Conservation (phyloP, 2,329 filamentous ascomycete genomes). For the Pseudocercospora cruenta region DNA sequence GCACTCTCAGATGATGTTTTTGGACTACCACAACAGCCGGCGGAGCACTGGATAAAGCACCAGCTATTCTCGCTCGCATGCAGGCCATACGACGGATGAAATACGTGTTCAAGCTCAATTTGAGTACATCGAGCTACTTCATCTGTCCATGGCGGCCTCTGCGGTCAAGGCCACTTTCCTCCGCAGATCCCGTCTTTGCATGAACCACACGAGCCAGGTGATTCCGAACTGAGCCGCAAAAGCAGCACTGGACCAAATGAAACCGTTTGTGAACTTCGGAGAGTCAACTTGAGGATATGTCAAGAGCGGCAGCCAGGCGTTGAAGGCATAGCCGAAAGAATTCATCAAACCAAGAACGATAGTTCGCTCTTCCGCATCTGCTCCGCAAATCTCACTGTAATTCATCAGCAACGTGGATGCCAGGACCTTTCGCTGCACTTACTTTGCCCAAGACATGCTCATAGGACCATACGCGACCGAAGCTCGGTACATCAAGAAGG, state of each 20-base stretch:
- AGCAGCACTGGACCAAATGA: conserved; percentile 28
- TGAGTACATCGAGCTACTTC: neutral
- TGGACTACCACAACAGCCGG: too few relatives aligned
- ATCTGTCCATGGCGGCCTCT: neutral
- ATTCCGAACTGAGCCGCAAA: conserved; percentile 31
- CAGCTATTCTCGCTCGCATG: neutral
- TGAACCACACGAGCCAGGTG: conserved; percentile 30
- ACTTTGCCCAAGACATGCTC: conserved; percentile 51
- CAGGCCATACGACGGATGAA: neutral
- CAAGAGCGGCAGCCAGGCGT: conserved; percentile 67
- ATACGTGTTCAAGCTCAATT: too few relatives aligned
- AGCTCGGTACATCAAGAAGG: conserved; percentile 38
- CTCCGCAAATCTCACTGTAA: conserved; percentile 54
- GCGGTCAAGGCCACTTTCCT: conserved; percentile 19
- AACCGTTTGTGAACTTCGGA: conserved; percentile 31
- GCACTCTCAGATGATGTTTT: too few relatives aligned
- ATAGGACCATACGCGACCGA: conserved; percentile 40
- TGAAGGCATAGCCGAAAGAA: conserved; percentile 69
- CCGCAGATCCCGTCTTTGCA: conserved; percentile 27
- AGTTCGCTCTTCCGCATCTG: conserved; percentile 67
- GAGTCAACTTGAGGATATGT: conserved; percentile 30
- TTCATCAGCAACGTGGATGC: conserved; percentile 8
- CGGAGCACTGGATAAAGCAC: too few relatives aligned
- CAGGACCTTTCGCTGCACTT: neutral
- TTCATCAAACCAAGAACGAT: conserved; percentile 70